phyloP scores from a whole-genome alignment of 1,284 basidiomycete genomes.

The Austropuccinia psidii region DNA sequence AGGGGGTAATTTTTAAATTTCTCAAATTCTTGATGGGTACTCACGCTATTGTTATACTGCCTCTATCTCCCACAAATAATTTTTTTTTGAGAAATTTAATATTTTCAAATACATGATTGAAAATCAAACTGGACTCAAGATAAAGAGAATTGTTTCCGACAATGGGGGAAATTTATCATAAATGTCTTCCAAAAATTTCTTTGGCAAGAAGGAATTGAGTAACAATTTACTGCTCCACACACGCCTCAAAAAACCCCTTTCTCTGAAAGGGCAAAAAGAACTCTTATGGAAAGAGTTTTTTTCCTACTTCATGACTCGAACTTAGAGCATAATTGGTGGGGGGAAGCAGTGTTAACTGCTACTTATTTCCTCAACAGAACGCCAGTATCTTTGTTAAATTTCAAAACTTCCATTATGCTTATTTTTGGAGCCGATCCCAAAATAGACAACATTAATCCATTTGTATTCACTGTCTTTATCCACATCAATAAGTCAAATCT shows the following conservation, averaged over 20 bases:
- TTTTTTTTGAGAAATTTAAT: too few species aligned
- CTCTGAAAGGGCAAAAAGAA: constrained; percentile 3
- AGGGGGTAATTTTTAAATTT: too few species aligned
- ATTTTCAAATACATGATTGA: too few species aligned
- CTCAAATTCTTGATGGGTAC: too few species aligned
- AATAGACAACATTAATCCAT: not conserved
- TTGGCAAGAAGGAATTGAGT: not conserved
- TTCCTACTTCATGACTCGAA: not conserved
- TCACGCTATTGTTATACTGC: too few species aligned
- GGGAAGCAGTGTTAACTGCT: not conserved
- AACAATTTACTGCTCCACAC: not conserved
- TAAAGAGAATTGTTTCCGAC: not conserved
- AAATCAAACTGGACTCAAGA: too few species aligned
- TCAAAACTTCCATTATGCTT: not conserved
- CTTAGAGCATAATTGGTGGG: not conserved
- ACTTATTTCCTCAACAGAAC: not conserved
- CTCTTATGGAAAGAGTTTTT: not conserved
- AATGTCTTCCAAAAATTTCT: not conserved
- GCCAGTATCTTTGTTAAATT: not conserved
- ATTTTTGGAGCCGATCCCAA: not conserved
- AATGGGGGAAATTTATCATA: constrained; percentile 21
- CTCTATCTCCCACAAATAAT: not conserved
- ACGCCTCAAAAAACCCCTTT: constrained; percentile 15
- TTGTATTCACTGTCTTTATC: not conserved
- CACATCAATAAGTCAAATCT: not conserved